Evolutionary conservation across 371 early-diverging fungal genomes (phyloP).

Genomic region (Saksenaea oblongispora): DNA sequence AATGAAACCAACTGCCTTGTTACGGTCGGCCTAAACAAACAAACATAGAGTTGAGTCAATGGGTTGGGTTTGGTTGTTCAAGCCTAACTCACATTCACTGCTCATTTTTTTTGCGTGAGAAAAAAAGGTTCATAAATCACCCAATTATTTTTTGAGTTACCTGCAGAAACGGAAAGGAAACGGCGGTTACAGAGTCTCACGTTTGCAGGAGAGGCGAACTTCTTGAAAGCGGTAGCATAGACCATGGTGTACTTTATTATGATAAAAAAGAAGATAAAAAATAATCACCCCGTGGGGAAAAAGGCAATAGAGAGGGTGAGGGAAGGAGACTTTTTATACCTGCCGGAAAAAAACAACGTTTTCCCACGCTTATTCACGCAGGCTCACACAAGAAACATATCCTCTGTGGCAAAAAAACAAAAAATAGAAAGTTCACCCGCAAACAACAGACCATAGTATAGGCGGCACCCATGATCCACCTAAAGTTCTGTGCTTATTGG

Average conservation of each 20-base stretch:
- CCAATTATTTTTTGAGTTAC: neutral
- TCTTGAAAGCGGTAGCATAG: neutral
- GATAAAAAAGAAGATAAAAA: slow-evolving; percentile 5
- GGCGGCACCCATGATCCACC: too few species aligned
- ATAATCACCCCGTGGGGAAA: slow-evolving; percentile 4
- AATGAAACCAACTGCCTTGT: slow-evolving; percentile 80
- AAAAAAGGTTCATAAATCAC: neutral
- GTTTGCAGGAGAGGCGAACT: neutral
- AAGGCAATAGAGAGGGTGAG: neutral
- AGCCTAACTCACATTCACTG: neutral
- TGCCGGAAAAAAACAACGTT: neutral
- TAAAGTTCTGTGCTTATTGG: too few species aligned
- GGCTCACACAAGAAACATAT: neutral
- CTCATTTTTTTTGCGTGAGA: neutral
- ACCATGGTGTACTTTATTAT: neutral
- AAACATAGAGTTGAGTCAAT: neutral
- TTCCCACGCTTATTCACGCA: slow-evolving; percentile 7
- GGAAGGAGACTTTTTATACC: neutral
- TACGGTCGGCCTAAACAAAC: slow-evolving; percentile 26
- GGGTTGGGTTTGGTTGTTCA: too few species aligned
- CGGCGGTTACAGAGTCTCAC: neutral
- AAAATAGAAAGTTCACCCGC: neutral
- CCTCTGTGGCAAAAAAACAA: neutral
- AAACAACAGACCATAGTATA: neutral
- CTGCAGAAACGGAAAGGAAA: neutral